A percentile compares a stretch with the other conserved stretches of the same genome.
These are phyloP conservation scores for Brettanomyces sp. DNA, from an alignment of 805 yeast genomes.

Conservation along the genomic window DNA sequence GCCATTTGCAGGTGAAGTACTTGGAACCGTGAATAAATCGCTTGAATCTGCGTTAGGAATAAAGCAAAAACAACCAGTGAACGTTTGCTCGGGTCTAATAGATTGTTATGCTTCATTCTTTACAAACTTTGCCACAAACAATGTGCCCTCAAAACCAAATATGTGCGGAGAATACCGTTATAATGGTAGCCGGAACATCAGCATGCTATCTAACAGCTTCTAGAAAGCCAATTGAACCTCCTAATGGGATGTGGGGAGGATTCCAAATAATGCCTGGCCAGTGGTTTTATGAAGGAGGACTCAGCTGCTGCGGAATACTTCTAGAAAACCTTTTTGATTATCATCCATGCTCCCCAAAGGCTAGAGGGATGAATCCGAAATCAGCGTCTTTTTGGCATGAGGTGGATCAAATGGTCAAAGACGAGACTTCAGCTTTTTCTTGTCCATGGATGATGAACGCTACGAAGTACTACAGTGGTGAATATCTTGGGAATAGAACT, in stretches of 20 bases:
- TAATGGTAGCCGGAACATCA: slow-evolving; percentile 56
- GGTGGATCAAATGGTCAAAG: background rate
- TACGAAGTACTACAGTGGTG: slow-evolving; percentile 41
- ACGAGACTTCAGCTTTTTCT: slow-evolving; percentile 7
- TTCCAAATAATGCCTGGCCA: slow-evolving; percentile 27
- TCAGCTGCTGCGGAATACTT: slow-evolving; percentile 48
- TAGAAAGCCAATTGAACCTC: slow-evolving; percentile 3
- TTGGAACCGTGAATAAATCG: slow-evolving; percentile 12
- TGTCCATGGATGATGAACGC: slow-evolving; percentile 8
- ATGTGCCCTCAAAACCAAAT: background rate
- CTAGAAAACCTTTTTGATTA: slow-evolving; percentile 37
- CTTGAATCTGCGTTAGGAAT: slow-evolving; percentile 1
- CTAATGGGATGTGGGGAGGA: slow-evolving; percentile 55
- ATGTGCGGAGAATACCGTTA: slow-evolving; percentile 19
- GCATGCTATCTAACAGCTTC: slow-evolving; percentile 40
- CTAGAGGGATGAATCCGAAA: slow-evolving; percentile 4
- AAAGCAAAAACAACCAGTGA: slow-evolving; percentile 2
- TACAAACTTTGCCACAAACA: slow-evolving; percentile 23
- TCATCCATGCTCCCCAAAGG: slow-evolving; percentile 20
- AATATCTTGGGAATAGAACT: slow-evolving; percentile 48
- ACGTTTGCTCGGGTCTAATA: slow-evolving; percentile 40
- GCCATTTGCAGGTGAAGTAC: slow-evolving; percentile 25
- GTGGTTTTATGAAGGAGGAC: slow-evolving; percentile 44
- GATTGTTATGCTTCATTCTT: slow-evolving; percentile 54
- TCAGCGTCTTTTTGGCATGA: background rate